Base-by-base conservation (phyloP, 2,329 filamentous ascomycete genomes). In the Fusarium pseudoanthophilum region DNA sequence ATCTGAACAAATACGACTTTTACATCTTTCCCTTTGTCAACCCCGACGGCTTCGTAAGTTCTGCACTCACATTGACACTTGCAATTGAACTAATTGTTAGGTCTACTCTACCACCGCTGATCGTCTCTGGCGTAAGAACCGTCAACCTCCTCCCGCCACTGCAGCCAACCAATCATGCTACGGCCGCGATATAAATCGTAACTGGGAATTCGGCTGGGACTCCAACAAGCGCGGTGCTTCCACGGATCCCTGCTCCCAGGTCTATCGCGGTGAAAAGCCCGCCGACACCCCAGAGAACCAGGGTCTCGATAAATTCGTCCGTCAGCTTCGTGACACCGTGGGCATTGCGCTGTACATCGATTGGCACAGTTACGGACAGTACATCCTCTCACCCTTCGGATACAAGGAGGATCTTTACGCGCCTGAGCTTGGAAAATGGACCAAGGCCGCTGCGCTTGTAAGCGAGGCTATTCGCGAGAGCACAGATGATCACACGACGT, bases 1-100 rank as follows among this genome's bases (percentile, higher is more conserved):
- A 86, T 64, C 82, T 90, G 42, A 84, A 90, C 79, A 86, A 84
- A 56, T 90, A 88, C 73, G 88, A 90, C 78, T 89, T 86, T 75
- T 89, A 87, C 79, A 85, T 90, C 78, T 83, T 87, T 59, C 85
- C 85, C 5, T 78, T 87, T 36, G 83, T 85, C 24, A 87, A 87
- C 75, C 85, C 86, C 4, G 85, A 87, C 71, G 85, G 67, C 3
- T 69, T 69, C n/a, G 81, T 82, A 72, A 64, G 70, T 53, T 16
- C 1, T 4, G 6, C 8, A n/a, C 21, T 30, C 4, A 14, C 43
- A 45, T 13, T 28, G 11, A 5, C 11, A 2, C 6, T 2, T 2
- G 2, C 11, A 2, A 8, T 2, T 2, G 2, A 14, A 24, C 68
- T 74, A 56, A 74, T 21, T 15, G 5, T 18, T 2, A 57, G 81